A percentile compares a stretch with the other conserved stretches of the same genome.
Conservation (phyloP, 2,329 filamentous ascomycete genomes). For the Fusarium pseudocircinatum region DNA sequence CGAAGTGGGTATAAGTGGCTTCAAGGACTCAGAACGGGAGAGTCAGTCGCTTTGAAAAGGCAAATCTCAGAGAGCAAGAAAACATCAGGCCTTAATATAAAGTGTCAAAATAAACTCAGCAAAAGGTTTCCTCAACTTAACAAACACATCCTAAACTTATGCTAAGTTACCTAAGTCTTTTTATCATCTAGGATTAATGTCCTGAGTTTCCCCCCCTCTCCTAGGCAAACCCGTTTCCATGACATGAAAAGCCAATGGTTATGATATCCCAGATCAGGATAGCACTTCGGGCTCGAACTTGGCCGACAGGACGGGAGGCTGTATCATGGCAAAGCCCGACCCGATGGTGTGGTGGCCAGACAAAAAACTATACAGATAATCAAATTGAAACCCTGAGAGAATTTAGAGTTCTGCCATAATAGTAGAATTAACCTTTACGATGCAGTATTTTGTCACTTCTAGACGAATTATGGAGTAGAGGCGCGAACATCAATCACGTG, state of each 20-base stretch:
- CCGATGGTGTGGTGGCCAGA: neutral
- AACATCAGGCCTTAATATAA: neutral
- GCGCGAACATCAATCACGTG: conserved; percentile 38
- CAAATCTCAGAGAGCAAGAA: neutral
- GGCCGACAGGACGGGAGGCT: neutral
- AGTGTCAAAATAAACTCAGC: neutral
- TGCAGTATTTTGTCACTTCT: conserved; percentile 4
- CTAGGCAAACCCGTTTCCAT: neutral
- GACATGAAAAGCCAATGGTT: neutral
- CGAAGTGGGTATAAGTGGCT: neutral
- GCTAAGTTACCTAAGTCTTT: neutral
- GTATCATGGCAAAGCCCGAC: neutral
- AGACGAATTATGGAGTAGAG: neutral
- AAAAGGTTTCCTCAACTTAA: neutral
- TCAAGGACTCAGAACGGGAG: neutral
- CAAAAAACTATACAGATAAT: neutral
- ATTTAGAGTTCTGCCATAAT: neutral
- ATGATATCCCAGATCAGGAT: neutral
- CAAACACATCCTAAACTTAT: neutral
- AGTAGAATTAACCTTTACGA: neutral
- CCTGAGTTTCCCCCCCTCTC: neutral
- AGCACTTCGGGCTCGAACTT: neutral
- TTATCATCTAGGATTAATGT: neutral
- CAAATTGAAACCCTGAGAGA: too few relatives aligned
- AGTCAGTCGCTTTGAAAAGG: neutral